Evolutionary conservation across 192 early-diverging fungal genomes (phyloP).

Genomic region (Backusella australiensis): DNA sequence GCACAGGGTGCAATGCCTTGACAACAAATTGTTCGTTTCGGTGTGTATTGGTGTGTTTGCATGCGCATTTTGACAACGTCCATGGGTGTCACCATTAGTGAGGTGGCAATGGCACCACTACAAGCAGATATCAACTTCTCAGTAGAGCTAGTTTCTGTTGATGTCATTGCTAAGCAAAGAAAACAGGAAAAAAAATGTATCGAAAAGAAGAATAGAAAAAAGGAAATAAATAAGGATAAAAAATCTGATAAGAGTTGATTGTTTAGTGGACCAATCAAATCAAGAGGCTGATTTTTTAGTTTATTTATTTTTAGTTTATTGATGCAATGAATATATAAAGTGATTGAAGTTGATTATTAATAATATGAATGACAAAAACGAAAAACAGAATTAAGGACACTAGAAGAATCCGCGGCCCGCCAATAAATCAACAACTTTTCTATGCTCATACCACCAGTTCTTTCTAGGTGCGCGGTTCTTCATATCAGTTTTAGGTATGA

Average conservation of each 20-base stretch:
- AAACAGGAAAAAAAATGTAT: background rate
- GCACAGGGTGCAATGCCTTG: background rate
- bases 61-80: conserved; percentile 86
- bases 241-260: background rate
- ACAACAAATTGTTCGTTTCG: conserved; percentile 1
- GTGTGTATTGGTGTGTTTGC: conserved; percentile 53
- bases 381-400: background rate
- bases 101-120: conserved; percentile 78
- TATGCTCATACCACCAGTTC: conserved; percentile 62
- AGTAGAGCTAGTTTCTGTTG: conserved; percentile 36
- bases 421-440: conserved; percentile 21
- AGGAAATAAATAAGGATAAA: background rate
- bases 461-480: conserved; percentile 67
- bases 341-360: background rate
- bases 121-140: conserved; percentile 83
- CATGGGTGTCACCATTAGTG: conserved; percentile 78
- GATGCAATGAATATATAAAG: background rate
- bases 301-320: background rate
- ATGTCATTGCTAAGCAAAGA: background rate
- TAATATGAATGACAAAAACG: background rate
- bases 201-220: background rate
- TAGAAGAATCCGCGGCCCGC: conserved; percentile 17
- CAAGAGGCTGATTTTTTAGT: background rate
- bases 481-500: conserved; percentile 76
- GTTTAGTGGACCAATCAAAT: background rate